phyloP scores from a whole-genome alignment of 2,329 filamentous ascomycete genomes.

The Dendrostoma leiphaemia region DNA sequence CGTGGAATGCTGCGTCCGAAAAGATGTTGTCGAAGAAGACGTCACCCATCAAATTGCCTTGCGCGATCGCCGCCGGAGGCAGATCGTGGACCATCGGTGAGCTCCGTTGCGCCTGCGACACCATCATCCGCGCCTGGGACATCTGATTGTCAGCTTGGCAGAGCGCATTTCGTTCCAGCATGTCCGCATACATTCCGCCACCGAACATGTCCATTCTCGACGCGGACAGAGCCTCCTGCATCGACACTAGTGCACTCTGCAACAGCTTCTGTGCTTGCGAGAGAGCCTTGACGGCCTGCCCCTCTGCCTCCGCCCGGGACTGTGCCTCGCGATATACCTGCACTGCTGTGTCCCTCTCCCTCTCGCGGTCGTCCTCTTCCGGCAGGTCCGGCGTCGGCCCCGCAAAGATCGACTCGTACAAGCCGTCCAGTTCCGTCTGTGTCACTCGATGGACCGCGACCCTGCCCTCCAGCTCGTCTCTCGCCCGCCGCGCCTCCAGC shows the following conservation, averaged over 20 bases:
- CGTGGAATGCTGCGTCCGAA: conserved; percentile 49
- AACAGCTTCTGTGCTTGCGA: conserved; percentile 37
- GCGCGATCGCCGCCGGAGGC: conserved; percentile 39
- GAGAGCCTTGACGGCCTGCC: conserved; percentile 39
- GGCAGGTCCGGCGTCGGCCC: conserved; percentile 52
- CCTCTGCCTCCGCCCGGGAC: conserved; percentile 36
- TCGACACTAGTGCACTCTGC: conserved; percentile 31
- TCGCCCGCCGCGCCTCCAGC: conserved; percentile 35
- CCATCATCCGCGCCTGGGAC: conserved; percentile 37
- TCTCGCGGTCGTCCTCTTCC: conserved; percentile 50
- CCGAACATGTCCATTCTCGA: conserved; percentile 49
- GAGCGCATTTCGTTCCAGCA: conserved; percentile 54
- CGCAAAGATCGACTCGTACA: conserved; percentile 54
- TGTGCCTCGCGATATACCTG: conserved; percentile 37
- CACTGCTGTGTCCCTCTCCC: conserved; percentile 31
- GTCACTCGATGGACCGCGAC: conserved; percentile 36
- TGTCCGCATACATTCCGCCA: conserved; percentile 45
- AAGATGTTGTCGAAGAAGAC: conserved; percentile 57
- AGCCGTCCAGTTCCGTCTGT: conserved; percentile 45
- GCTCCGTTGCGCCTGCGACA: conserved; percentile 37
- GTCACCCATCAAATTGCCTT: conserved; percentile 46
- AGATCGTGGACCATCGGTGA: conserved; percentile 38
- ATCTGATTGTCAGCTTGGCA: conserved; percentile 43
- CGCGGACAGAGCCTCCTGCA: conserved; percentile 40
- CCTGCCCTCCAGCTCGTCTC: conserved; percentile 34